Conservation (phyloP, 306 rosid genomes). For the Cicer judaicum region DNA sequence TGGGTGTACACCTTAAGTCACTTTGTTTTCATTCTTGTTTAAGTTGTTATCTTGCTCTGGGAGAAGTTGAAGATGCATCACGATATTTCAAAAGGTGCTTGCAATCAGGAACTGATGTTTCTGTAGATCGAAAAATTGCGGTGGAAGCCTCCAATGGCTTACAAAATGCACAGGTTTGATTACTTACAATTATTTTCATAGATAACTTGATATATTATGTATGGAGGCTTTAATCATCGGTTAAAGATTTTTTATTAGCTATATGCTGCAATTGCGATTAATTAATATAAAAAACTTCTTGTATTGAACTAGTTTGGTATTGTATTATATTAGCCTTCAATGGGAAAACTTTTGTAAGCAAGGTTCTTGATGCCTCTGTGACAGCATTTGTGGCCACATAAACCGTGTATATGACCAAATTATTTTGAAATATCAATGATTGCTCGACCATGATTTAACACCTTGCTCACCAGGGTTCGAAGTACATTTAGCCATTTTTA, state of each 20-base stretch:
- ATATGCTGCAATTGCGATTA: constrained; percentile 26
- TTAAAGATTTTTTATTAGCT: constrained; percentile 37
- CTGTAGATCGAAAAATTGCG: constrained; percentile 79
- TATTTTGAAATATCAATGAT: no score
- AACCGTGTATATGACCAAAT: no score
- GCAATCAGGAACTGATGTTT: constrained; percentile 71
- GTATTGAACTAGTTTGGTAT: neutral
- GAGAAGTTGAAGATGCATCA: constrained; percentile 82
- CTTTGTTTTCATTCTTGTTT: constrained; percentile 44
- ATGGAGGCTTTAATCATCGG: constrained; percentile 21
- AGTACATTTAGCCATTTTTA: constrained; percentile 1
- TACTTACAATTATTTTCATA: constrained; percentile 35
- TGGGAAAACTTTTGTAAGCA: neutral
- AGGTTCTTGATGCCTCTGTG: neutral
- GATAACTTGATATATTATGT: constrained; percentile 25
- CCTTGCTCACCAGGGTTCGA: neutral
- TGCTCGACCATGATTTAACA: no score
- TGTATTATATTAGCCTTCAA: constrained; percentile 26
- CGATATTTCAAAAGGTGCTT: constrained; percentile 81
- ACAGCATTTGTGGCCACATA: no score
- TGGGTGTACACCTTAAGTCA: constrained; percentile 34
- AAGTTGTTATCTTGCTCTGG: constrained; percentile 90
- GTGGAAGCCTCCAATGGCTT: constrained; percentile 97
- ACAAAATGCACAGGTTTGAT: constrained; percentile 81
- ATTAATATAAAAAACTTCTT: constrained; percentile 29